These are phyloP conservation scores for Parietaria judaica DNA, from an alignment of 306 rosid species.

Conservation along the genomic window DNA sequence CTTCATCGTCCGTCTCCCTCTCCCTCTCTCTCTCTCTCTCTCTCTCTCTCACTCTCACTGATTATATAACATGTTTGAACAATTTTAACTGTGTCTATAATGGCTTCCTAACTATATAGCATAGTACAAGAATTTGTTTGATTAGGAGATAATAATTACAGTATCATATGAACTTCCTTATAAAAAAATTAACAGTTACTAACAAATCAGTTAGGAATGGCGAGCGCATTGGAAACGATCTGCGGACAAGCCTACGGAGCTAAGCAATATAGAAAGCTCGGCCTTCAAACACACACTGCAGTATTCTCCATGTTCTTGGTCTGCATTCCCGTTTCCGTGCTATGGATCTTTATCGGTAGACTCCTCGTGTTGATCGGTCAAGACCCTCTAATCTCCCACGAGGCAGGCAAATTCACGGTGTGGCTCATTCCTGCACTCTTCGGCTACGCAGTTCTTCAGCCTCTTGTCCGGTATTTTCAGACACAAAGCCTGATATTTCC, in stretches of 20 bases:
- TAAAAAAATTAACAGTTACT: no score
- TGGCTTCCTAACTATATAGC: no score
- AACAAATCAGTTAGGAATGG: constrained; percentile 46
- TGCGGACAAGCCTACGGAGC: constrained; percentile 47
- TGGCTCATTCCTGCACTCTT: constrained; percentile 73
- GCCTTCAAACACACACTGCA: constrained; percentile 23
- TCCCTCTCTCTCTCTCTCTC: background rate
- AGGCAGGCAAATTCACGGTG: constrained; percentile 48
- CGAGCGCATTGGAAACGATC: constrained; percentile 36
- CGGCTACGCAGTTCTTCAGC: constrained; percentile 55
- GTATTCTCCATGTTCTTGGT: constrained; percentile 39
- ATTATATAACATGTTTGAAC: no score
- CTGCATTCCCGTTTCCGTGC: constrained; percentile 45
- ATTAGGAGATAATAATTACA: no score
- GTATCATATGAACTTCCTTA: no score
- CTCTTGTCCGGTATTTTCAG: constrained; percentile 54
- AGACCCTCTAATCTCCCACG: constrained; percentile 63
- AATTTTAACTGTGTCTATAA: no score
- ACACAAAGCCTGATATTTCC: constrained; percentile 60
- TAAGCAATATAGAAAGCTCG: constrained; percentile 28
- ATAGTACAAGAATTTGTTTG: no score
- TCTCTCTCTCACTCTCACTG: no score
- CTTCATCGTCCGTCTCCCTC: constrained; percentile 5
- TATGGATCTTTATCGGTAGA: constrained; percentile 53
- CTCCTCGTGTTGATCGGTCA: constrained; percentile 55